Evolutionary conservation across 441 rosid genomes (phyloP).

Genomic region (Metrosideros polymorpha): DNA sequence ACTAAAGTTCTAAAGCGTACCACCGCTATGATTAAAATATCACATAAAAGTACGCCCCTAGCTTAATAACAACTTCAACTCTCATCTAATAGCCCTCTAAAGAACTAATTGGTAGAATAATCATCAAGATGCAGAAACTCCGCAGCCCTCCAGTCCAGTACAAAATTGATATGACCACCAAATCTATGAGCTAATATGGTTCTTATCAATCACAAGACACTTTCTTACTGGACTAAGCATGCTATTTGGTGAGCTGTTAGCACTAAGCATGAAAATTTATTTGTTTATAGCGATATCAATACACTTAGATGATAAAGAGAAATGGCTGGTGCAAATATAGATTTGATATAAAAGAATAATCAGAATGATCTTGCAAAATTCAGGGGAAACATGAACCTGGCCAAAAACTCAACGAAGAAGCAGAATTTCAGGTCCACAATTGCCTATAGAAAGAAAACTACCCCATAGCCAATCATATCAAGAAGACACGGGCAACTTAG

Average conservation of each 20-base stretch:
- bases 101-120: not conserved
- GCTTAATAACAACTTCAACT: not conserved
- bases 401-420: constrained; percentile 11
- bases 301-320: not conserved
- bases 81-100: not conserved
- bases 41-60: not conserved
- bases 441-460: constrained; percentile 11
- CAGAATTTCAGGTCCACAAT: constrained; percentile 21
- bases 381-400: constrained; percentile 30
- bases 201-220: not conserved
- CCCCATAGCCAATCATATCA: constrained; percentile 7
- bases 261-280: not conserved
- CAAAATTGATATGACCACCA: not conserved
- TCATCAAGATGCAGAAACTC: not conserved
- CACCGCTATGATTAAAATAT: not conserved
- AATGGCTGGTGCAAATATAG: not conserved
- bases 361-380: not conserved
- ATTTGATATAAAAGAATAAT: not conserved
- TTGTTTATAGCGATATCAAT: not conserved
- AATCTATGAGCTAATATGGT: not conserved
- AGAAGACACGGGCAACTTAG: not conserved
- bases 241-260: not conserved
- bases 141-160: not conserved
- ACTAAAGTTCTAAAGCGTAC: not conserved
- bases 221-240: not conserved